A percentile compares a stretch with the other conserved stretches of the same genome.
phyloP scores from a whole-genome alignment of 2,329 filamentous ascomycete species.

The Phialemonium atrogriseum region DNA sequence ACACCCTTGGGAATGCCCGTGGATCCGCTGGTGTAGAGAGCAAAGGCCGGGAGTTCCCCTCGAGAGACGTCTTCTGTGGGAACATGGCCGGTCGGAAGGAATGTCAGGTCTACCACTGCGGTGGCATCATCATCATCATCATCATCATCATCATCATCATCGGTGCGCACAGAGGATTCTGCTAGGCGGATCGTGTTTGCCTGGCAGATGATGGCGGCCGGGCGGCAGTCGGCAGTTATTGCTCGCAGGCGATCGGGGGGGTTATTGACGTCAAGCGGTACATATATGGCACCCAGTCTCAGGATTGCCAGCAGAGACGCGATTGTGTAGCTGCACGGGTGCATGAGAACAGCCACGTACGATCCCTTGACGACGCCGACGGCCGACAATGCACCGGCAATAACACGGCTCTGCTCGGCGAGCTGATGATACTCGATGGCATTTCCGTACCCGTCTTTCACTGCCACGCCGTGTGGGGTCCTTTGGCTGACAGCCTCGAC shows the following conservation, averaged over 20 bases:
- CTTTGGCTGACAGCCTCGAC: neutral
- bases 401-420: neutral
- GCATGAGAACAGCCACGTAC: conserved; percentile 3
- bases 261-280: conserved; percentile 23
- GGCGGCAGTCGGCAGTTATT: conserved; percentile 19
- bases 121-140: neutral
- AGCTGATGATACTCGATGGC: neutral
- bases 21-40: conserved; percentile 69
- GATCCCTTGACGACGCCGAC: neutral
- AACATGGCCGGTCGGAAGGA: too few species aligned
- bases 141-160: neutral
- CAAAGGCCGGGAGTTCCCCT: conserved; percentile 17
- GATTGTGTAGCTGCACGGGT: conserved; percentile 20
- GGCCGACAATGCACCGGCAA: neutral
- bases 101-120: too few species aligned
- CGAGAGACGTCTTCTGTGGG: too few species aligned
- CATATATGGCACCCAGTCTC: conserved; percentile 20
- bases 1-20: conserved; percentile 69
- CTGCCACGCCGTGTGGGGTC: neutral
- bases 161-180: neutral
- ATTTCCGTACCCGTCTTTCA: neutral
- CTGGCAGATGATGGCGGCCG: conserved; percentile 18
- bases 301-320: conserved; percentile 24
- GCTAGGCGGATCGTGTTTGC: neutral
- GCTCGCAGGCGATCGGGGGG: conserved; percentile 15